These are phyloP conservation scores for Ceratonia siliqua DNA, from an alignment of 306 rosid species.

Conservation along the genomic window DNA sequence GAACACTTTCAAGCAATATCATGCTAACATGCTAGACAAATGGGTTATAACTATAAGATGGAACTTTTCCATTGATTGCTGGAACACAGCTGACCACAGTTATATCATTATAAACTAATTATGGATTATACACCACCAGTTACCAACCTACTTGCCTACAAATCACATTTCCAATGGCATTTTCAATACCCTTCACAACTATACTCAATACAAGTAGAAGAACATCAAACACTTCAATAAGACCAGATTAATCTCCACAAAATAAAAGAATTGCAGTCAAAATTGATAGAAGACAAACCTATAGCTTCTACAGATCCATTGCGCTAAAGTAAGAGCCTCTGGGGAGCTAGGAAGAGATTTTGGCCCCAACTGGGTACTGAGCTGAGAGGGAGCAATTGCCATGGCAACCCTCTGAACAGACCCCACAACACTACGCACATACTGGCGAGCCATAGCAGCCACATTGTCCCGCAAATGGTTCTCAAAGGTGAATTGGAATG, in stretches of 20 bases:
- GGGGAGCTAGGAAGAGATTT: constrained; percentile 87
- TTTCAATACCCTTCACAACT: neutral
- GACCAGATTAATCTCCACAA: neutral
- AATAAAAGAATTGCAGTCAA: neutral
- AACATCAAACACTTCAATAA: neutral
- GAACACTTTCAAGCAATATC: too few relatives aligned
- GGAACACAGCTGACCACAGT: neutral
- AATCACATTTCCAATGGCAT: neutral
- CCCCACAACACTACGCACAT: constrained; percentile 87
- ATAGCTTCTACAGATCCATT: constrained; percentile 85
- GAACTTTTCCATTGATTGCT: too few relatives aligned
- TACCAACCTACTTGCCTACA: neutral
- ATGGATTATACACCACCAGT: neutral
- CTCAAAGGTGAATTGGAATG: constrained; percentile 93
- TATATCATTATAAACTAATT: too few relatives aligned
- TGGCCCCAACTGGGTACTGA: constrained; percentile 63
- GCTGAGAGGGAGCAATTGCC: constrained; percentile 90
- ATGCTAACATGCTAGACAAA: too few relatives aligned
- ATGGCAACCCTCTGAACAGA: constrained; percentile 98
- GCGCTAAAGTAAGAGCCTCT: constrained; percentile 85
- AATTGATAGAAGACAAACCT: constrained; percentile 42
- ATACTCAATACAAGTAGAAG: neutral
- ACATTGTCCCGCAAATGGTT: constrained; percentile 82
- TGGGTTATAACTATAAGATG: too few relatives aligned
- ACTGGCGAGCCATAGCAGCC: constrained; percentile 99